Evolutionary conservation across 2,329 filamentous ascomycete species (phyloP), one percentile per base, ranked within the genome.

Genomic region (Aspergillus sergii): DNA sequence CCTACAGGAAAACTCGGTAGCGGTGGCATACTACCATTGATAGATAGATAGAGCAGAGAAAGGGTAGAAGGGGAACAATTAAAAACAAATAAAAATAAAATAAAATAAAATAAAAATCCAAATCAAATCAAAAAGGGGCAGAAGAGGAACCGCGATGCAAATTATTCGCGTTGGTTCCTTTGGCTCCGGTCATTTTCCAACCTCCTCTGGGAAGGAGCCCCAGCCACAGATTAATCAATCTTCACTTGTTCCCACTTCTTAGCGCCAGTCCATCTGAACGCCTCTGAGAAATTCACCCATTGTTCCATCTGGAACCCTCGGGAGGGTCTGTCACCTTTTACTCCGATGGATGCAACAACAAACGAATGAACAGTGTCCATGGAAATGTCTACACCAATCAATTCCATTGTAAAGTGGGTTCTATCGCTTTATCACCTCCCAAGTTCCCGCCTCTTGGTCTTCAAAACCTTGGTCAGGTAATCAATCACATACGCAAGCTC

Each of bases 201-300:
- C 51, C 32, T 39, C 51, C n/a, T 26, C 30, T 28, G 10, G 23
- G 41, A 41, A 61, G 45, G 39, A 53, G 21, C 28, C 45, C 56
- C 51, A 55, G 51, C 57, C 56, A 55, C 57, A 62, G 56, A 62
- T 59, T 62, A 62, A 62, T 62, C 60, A 62, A 62, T 62, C 60
- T 60, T 61, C 39, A 59, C 56, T 12, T 21, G 51, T 34, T 54
- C 51, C 51, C 30, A 32, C 30, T 54, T 55, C 51, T 55, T 55
- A 55, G 51, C 51, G 51, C n/a, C n/a, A 55, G 51, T 39, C 51
- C 34, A 39, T 39, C 14, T 55, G 32, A 55, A 55, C 34, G 32
- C 51, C 51, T 39, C 51, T 39, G 30, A 30, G 28, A 34, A 30
- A 30, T 16, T 28, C 12, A 11, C 8, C n/a, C 10, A 55, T 21